Evolutionary conservation across 1,284 basidiomycete genomes (phyloP), one percentile per base, ranked within the genome.

Genomic region (Cronartium quercuum): DNA sequence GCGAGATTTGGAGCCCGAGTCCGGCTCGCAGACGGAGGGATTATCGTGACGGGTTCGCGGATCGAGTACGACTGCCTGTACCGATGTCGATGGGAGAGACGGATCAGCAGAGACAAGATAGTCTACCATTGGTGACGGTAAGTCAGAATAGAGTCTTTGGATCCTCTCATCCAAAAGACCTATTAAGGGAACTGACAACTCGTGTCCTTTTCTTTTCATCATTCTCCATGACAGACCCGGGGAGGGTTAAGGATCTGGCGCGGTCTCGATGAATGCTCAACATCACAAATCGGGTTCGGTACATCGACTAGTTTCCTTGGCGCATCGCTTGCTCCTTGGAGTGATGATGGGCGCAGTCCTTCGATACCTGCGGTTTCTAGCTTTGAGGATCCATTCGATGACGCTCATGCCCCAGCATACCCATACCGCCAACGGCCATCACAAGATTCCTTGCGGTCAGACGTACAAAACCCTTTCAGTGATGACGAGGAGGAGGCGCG

Each of bases 251-350:
- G 69, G n/a, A 73, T 73, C 37, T 73, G 69, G 69, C 42, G 51
- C 18, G 69, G 69, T 9, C 42, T 73, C 3, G 69, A 66, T 57
- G 69, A 73, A 18, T 47, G 42, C n/a, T n/a, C 44, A 13, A 47
- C 51, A 15, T 60, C 44, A 15, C 69, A 65, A 44, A 24, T 15
- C 10, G 63, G 51, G 41, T 73, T 66, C 44, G 69, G 69, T n/a
- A 73, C 69, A 4, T 66, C 69, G 0, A 73, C 69, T 18, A 73
- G 69, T 42, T 73, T 65, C n/a, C 55, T 73, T 38, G 69, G 69
- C 29, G 69, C 69, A 34, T 73, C 69, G 9, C 51, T 73, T 18
- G 69, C 69, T 0, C 69, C 69, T 40, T 73, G 69, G 69, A 65
- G 62, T 66, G 69, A 73, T 66, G 69, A 73, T 34, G 69, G 69